Conservation (phyloP, 225 moss, liverwort and hornwort genomes). For the Pseudisothecium myosuroides region DNA sequence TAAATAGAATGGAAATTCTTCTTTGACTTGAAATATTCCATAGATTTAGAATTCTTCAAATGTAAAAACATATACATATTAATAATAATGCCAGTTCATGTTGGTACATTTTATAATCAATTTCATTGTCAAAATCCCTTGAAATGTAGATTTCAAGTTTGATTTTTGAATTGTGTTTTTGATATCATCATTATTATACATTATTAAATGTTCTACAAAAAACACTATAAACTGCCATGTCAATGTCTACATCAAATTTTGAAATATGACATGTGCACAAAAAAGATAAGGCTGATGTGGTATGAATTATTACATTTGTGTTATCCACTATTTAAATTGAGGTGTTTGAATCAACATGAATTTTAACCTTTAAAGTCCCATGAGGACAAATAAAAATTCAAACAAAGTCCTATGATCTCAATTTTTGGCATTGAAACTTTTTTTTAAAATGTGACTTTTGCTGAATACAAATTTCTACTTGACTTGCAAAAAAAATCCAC, state of each 20-base stretch:
- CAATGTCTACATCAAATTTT: not conserved
- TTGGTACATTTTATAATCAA: not conserved
- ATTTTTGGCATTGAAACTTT: not conserved
- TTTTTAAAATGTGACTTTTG: fast-evolving
- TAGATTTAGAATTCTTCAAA: not conserved
- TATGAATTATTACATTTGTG: fast-evolving
- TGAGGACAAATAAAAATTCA: not conserved
- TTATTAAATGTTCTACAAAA: not conserved
- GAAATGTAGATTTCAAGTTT: not conserved
- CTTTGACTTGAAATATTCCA: not conserved
- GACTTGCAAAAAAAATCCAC: not conserved
- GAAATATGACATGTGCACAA: not conserved
- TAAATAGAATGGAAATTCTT: not conserved
- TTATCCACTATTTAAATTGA: not conserved
- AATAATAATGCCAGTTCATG: fast-evolving
- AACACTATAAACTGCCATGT: not conserved
- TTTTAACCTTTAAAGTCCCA: not conserved
- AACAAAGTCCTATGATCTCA: fast-evolving
- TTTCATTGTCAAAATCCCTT: not conserved
- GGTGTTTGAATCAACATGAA: fast-evolving
- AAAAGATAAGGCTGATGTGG: fast-evolving
- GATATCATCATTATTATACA: not conserved
- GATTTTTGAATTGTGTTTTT: not conserved
- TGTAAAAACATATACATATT: not conserved
- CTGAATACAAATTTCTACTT: not conserved